phyloP scores from a whole-genome alignment of 495 filamentous ascomycete genomes.

The Aspergillus carlsbadensis region DNA sequence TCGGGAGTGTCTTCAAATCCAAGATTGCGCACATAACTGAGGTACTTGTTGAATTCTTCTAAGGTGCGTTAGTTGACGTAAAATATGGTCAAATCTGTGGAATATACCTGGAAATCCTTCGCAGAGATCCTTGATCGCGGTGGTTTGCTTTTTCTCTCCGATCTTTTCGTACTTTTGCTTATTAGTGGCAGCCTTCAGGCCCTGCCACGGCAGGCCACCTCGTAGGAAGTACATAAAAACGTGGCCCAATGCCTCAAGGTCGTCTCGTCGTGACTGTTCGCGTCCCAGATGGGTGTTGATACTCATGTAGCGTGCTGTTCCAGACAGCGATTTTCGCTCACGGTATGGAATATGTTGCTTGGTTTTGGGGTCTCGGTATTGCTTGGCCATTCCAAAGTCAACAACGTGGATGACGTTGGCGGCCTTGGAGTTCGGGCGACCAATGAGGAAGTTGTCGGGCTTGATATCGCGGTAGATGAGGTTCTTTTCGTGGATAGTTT shows the following conservation, averaged over 20 bases:
- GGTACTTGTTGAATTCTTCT: slow-evolving; percentile 96
- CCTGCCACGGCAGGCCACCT: slow-evolving; percentile 96
- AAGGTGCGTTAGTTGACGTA: slow-evolving; percentile 19
- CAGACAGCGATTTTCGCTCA: slow-evolving; percentile 95
- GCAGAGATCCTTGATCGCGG: slow-evolving; percentile 93
- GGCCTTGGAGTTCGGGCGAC: slow-evolving; percentile 85
- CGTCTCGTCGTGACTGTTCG: slow-evolving; percentile 94
- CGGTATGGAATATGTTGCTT: slow-evolving; percentile 99
- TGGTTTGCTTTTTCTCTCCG: slow-evolving; percentile 99
- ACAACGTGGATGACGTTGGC: slow-evolving; percentile 99
- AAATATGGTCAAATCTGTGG: background rate
- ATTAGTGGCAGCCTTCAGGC: slow-evolving; percentile 97
- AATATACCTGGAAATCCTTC: slow-evolving; percentile 81
- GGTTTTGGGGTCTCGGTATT: slow-evolving; percentile 97
- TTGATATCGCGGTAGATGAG: slow-evolving; percentile 99
- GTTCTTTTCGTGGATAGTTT: slow-evolving; percentile 99
- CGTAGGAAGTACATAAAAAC: slow-evolving; percentile 99
- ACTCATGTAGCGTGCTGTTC: slow-evolving; percentile 98
- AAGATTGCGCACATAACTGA: slow-evolving; percentile 95
- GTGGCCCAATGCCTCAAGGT: slow-evolving; percentile 93
- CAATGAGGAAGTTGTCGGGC: slow-evolving; percentile 98
- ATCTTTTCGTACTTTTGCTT: slow-evolving; percentile 99
- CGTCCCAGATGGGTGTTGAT: slow-evolving; percentile 98
- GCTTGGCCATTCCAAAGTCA: slow-evolving; percentile 99
- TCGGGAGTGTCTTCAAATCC: slow-evolving; percentile 98